Evolutionary conservation across 1,284 basidiomycete species (phyloP).

Genomic region (Coriolopsis trogii): DNA sequence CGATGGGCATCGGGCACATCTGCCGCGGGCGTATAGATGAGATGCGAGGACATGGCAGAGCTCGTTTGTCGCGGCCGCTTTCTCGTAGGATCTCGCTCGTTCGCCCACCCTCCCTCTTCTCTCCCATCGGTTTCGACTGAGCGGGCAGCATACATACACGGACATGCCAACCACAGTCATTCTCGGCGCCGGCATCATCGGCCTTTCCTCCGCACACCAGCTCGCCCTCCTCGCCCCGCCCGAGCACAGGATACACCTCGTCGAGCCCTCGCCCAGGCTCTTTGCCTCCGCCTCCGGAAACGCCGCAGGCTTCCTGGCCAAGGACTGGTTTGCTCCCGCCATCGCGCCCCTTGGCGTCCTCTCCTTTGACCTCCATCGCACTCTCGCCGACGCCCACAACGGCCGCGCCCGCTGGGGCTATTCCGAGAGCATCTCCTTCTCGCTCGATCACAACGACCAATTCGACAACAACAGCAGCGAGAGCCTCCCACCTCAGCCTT

Average conservation of each 20-base stretch:
- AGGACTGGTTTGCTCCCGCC: slow-evolving; percentile 62
- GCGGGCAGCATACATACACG: slow-evolving; percentile 13
- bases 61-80: too few relatives aligned
- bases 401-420: slow-evolving; percentile 62
- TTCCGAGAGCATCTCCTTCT: slow-evolving; percentile 39
- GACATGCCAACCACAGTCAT: slow-evolving; percentile 38
- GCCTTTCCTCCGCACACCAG: slow-evolving; percentile 54
- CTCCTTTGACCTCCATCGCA: slow-evolving; percentile 59
- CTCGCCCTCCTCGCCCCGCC: slow-evolving; percentile 26
- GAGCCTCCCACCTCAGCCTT: too few relatives aligned
- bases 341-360: slow-evolving; percentile 54
- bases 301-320: slow-evolving; percentile 66
- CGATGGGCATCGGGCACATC: slow-evolving; percentile 6
- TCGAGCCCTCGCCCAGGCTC: slow-evolving; percentile 38
- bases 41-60: background rate
- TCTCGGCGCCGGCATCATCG: slow-evolving; percentile 61
- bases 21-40: background rate
- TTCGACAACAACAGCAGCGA: slow-evolving; percentile 8
- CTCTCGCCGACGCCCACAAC: slow-evolving; percentile 52
- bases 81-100: background rate
- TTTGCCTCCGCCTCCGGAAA: slow-evolving; percentile 59
- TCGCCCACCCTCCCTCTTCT: background rate
- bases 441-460: slow-evolving; percentile 29
- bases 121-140: background rate
- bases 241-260: slow-evolving; percentile 36